Base-by-base conservation (phyloP, 1,284 basidiomycete genomes). In the Dichomitus squalens region DNA sequence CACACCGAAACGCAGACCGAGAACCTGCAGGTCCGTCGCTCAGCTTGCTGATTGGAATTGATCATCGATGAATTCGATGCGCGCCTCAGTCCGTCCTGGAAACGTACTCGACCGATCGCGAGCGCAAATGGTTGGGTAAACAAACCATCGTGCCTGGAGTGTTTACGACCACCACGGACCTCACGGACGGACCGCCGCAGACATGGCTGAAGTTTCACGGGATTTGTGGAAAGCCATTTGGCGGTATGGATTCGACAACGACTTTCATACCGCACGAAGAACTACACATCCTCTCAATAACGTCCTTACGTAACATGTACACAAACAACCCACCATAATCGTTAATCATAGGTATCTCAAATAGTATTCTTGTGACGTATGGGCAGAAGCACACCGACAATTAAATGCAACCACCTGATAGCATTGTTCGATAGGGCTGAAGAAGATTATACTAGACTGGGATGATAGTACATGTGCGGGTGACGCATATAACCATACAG, bases 211-310 rank as follows among this genome's bases (percentile, higher is more conserved):
- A 2, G 72, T 76, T 44, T 39, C 83, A 25, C 47, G 58, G 7
- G 73, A 69, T n/a, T 70, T 75, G 29, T 85, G 78, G 77, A 72
- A 75, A 29, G 72, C 73, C 9, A 73, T 85, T 14, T 84, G 80
- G 81, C 68, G 75, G 47, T 75, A 82, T 65, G 77, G 82, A 58
- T 60, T 80, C 14, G 66, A 73, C 14, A 66, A 65, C 36, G 77
- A 82, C 44, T 49, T 79, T 0, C 53, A 64, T 14, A 27, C 47
- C 0, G 74, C 73, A 1, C 40, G 75, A 20, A 34, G 60, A 52
- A 27, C 35, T 33, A 21, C 18, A 23, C 18, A 34, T 53, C 44
- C 36, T 27, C 27, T 21, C n/a, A 40, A 27, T 33, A 44, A 52
- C 7, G 18, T 36, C 23, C 23, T 23, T 8, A 40, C 43, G 38